Evolutionary conservation across 179 eudicot genomes (phyloP), one percentile per base, ranked within the genome.

Genomic region (Silene vulgaris): DNA sequence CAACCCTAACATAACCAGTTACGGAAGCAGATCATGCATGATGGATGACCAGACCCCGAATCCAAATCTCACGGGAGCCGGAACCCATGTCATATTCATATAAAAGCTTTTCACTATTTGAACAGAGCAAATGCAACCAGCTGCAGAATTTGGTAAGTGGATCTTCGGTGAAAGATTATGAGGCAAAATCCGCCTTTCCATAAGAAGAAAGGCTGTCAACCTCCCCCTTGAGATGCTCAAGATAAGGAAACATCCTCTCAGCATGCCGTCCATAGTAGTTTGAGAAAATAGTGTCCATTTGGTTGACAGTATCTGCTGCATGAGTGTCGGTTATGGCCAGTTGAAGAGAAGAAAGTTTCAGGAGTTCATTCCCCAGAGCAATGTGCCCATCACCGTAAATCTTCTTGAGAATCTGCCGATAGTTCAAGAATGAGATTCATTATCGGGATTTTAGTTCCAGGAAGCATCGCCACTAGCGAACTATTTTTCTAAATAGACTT

Each of bases 301-400:
- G 83, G 64, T 63, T 71, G 43, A 87, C 75, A 70, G 81, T 84
- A 28, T 85, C 90, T 29, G 66, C 72, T 16, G 81, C 83, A 76
- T 75, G 76, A 76, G 74, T 20, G 57, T 88, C 87, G 40, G 80
- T 87, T 72, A 88, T 14, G 2, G 88, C 83, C 50, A 84, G 72
- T 86, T 87, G 92, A 77, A 93, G 82, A 19, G 98, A 90, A 69
- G 92, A 79, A 54, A 91, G 91, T 82, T 94, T 94, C 32, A 91
- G 74, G 80, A 94, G 81, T 71, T 94, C 98, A 74, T 94, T 88
- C 70, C 91, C 98, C 35, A 90, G 59, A 37, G 82, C 94, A 64
- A 94, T 87, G 81, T 94, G 97, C 73, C 86, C 79, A 35, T 79
- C 81, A 72, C 84, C 77, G 50, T 91, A 90, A 8, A 90, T 86